These are phyloP conservation scores for Xylariales sp. DNA, from an alignment of 2,329 filamentous ascomycete genomes.

Conservation along the genomic window DNA sequence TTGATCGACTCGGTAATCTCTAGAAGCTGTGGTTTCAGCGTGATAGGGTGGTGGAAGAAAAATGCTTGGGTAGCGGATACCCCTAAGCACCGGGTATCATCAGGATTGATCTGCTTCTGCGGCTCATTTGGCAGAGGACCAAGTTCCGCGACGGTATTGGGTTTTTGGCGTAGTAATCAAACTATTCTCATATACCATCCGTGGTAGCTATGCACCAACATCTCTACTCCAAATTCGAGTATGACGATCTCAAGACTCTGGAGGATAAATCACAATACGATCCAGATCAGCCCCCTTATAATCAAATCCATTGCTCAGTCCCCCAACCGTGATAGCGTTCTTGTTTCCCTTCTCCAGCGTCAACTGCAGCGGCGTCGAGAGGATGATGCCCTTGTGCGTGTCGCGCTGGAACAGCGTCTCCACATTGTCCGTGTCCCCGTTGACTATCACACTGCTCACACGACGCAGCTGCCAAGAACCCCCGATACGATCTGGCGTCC, in stretches of 20 bases:
- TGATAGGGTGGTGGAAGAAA: too few species aligned
- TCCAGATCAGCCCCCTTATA: constrained; percentile 56
- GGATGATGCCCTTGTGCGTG: constrained; percentile 54
- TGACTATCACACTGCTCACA: constrained; percentile 56
- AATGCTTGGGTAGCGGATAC: too few species aligned
- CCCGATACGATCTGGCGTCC: constrained; percentile 54
- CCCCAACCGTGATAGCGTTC: constrained; percentile 54
- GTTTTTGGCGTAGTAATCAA: too few species aligned
- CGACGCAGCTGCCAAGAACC: constrained; percentile 56
- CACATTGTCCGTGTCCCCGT: constrained; percentile 43
- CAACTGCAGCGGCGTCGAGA: constrained; percentile 52
- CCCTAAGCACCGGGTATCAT: too few species aligned
- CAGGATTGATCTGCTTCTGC: too few species aligned
- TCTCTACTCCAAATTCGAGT: too few species aligned
- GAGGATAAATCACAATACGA: constrained; percentile 54
- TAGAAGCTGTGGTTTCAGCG: too few species aligned
- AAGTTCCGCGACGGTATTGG: too few species aligned
- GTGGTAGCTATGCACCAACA: not conserved
- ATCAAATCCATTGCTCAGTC: constrained; percentile 51
- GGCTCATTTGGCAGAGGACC: too few species aligned
- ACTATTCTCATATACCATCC: too few species aligned
- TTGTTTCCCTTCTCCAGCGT: constrained; percentile 44
- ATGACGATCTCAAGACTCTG: constrained; percentile 38
- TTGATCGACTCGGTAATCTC: too few species aligned
- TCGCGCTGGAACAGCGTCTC: constrained; percentile 48